A percentile compares a stretch with the other conserved stretches of the same genome.
Conservation (phyloP, 768 basidiomycete species). For the Stropharia rugosoannulata region DNA sequence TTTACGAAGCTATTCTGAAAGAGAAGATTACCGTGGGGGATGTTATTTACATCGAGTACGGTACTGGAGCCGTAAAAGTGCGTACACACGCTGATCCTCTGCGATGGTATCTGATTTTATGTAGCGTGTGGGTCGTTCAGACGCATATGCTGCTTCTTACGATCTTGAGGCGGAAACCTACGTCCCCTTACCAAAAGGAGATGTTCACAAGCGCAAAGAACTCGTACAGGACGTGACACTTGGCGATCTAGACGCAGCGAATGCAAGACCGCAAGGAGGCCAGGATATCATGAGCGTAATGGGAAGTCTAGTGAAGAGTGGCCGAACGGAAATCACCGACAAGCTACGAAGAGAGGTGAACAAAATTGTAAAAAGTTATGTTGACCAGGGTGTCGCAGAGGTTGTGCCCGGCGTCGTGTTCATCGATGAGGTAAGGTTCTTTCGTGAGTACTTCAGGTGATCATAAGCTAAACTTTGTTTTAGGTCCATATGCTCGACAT, state of each 20-base stretch:
- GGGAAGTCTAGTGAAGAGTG: conserved; percentile 86
- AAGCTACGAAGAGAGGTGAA: conserved; percentile 95
- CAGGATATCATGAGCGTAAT: conserved; percentile 99
- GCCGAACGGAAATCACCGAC: conserved; percentile 95
- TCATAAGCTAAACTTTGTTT: not conserved
- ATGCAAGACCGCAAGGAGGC: conserved; percentile 93
- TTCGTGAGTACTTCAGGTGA: not conserved
- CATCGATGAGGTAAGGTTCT: conserved; percentile 84
- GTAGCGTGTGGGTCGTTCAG: conserved; percentile 93
- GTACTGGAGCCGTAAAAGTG: conserved; percentile 94
- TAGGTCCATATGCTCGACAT: conserved; percentile 99
- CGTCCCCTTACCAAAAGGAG: conserved; percentile 94
- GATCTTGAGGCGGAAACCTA: conserved; percentile 99
- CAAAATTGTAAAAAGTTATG: conserved; percentile 95
- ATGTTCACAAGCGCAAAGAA: conserved; percentile 95
- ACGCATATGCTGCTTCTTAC: conserved; percentile 96
- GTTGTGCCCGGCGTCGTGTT: conserved; percentile 97
- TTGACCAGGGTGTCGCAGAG: conserved; percentile 98
- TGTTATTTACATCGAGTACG: conserved; percentile 92
- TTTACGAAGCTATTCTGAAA: conserved; percentile 97
- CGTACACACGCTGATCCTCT: conserved; percentile 14
- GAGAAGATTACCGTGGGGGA: conserved; percentile 97
- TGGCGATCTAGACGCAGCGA: conserved; percentile 94
- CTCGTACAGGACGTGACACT: conserved; percentile 94
- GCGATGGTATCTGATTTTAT: conserved; percentile 8